These are phyloP conservation scores for Nicotiana tomentosiformis DNA, from an alignment of 257 asterid genomes.

Conservation along the genomic window DNA sequence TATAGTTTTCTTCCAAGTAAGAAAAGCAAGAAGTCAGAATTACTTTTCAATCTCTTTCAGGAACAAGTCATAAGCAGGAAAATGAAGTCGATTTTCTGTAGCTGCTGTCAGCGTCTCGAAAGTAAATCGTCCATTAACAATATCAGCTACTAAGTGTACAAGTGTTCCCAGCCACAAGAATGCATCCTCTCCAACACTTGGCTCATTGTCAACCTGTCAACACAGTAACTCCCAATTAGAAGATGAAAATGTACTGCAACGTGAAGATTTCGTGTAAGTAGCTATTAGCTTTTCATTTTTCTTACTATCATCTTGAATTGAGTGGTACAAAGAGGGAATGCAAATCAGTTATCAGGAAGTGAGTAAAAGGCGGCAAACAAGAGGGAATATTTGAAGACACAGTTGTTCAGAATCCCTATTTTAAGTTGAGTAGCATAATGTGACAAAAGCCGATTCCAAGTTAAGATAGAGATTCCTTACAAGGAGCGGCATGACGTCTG, in stretches of 20 bases:
- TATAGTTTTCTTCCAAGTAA: no score
- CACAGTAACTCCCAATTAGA: not conserved
- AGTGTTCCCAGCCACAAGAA: constrained; percentile 75
- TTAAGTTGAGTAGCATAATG: not conserved
- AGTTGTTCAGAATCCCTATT: not conserved
- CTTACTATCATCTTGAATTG: no score
- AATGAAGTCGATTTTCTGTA: constrained; percentile 61
- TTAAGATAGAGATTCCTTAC: constrained; percentile 29
- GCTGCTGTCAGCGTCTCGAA: constrained; percentile 84
- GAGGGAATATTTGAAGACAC: not conserved
- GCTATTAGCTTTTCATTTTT: not conserved
- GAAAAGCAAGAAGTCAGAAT: no score
- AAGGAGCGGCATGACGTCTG: constrained; percentile 93
- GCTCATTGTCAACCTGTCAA: constrained; percentile 62
- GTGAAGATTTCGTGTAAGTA: not conserved
- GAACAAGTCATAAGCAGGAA: constrained; percentile 73
- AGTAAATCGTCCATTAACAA: constrained; percentile 72
- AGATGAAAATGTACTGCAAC: not conserved
- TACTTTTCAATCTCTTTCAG: constrained; percentile 53
- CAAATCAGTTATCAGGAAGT: not conserved
- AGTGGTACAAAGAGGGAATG: not conserved
- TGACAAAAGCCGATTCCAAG: not conserved
- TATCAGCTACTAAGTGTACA: constrained; percentile 64
- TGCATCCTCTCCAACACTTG: constrained; percentile 73
- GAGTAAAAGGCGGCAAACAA: not conserved